Evolutionary conservation across 1,284 basidiomycete species (phyloP), one percentile per base, ranked within the genome.

Genomic region (Leccinum subfulvum): DNA sequence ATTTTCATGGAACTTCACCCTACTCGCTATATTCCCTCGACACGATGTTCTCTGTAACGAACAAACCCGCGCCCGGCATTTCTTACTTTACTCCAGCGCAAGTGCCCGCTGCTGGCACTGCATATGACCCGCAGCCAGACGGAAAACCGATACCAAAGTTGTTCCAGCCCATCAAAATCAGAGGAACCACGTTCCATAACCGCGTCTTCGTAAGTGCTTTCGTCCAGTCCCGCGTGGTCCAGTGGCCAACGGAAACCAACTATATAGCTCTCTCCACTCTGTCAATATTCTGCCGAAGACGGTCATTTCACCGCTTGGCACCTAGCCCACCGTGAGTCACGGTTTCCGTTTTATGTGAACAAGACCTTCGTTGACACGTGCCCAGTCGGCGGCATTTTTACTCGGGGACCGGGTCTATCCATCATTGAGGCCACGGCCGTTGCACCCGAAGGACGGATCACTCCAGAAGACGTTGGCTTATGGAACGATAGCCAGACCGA

Each of bases 401-500:
- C 75, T 1, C 78, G 82, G 18, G 81, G 83, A 1, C 82, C 82
- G 9, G 84, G 84, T 0, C 74, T 82, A 6, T 81, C 85, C 59
- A 79, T 85, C 63, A 73, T 88, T 11, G 87, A 90, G 75, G 85
- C 85, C 3, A 85, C 85, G 0, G 82, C 84, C 1, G 84, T 92
- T 1, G 67, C 82, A 0, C 82, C 90, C 0, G 86, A 92, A 69
- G 82, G 83, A 6, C 78, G 82, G 8, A 82, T 81, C 64, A 77
- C 80, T 0, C 80, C 82, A 11, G 72, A 83, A 59, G 81, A 84
- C 59, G 54, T 73, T 18, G 92, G 92, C 1, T 78, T 95, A 60
- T 96, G 92, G 91, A 79, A 82, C 6, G 91, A 93, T 71, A 82
- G 81, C 2, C 94, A 96, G 58, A 85, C 90, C 54, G 81, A 79